Base-by-base conservation (phyloP, 306 rosid genomes). In the Gillenia trifoliata region DNA sequence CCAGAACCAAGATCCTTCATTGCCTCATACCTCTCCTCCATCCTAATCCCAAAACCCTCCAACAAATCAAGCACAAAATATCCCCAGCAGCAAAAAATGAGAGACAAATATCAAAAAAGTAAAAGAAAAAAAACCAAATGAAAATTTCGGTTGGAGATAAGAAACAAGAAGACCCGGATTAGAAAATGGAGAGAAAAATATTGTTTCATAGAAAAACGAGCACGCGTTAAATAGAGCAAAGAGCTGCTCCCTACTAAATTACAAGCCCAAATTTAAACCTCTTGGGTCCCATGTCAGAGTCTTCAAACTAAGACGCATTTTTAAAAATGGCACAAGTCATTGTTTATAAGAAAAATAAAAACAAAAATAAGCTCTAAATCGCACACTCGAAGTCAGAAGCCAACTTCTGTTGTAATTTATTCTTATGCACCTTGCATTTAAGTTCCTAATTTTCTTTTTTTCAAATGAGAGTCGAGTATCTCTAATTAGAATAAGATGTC, bases 1-100 rank as follows among this genome's bases (percentile, higher is more conserved):
- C 99, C 99, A 3, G 93, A 85, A 79, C 97, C 99, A 82, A 94
- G 88, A 12, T 92, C 96, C 86, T 83, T 86, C 82, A 94, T 3
- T 62, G 88, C 59, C 81, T 94, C 95, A 40, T 88, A 94, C 33
- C 89, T 78, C 85, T 90, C 88, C 81, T 89, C 96, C 96, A 41
- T 28, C 57, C 81, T 72, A 80, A 78, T 59, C 85, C 57, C 74
- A n/a, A 25, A 66, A 69, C 74, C 29, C 71, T 17, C 61, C 29
- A 38, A 50, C 25, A 30, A 16, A 41, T n/a, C n/a, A 20, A 59
- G 3, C 57, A 61, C 11, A 69, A 72, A 65, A 54, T 55, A 43
- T 29, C 65, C 23, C 29, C 65, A 40, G 8, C 22, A 29, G 22
- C 30, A 57, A 11, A 11, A 57, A 19, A 26, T 4, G 41, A 38